phyloP scores from a whole-genome alignment of 75 land plant genomes.

The Cunninghamia lanceolata region DNA sequence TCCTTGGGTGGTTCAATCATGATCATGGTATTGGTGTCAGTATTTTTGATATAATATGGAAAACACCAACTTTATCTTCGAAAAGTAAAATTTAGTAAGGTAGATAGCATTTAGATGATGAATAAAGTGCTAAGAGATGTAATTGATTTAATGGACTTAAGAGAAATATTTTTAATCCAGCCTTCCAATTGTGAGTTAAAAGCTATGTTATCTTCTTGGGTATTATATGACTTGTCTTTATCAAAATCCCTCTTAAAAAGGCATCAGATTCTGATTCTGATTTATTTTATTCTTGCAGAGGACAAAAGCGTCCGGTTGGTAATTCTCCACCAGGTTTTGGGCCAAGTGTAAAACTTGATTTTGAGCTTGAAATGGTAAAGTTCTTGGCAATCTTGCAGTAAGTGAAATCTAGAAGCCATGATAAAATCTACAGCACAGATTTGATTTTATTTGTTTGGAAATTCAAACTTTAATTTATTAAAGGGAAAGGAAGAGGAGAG shows the following conservation, averaged over 20 bases:
- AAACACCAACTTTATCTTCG: neutral
- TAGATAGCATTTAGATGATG: neutral
- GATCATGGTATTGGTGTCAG: neutral
- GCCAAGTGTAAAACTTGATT: constrained; percentile 79
- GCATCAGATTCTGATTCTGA: no score
- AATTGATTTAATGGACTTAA: neutral
- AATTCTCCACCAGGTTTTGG: constrained; percentile 77
- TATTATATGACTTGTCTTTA: neutral
- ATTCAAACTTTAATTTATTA: neutral
- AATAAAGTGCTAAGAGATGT: neutral
- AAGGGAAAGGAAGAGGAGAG: neutral
- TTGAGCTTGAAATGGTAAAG: constrained; percentile 97
- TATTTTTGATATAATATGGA: neutral
- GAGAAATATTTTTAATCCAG: neutral
- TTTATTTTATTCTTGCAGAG: constrained; percentile 40
- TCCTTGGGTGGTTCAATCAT: no score
- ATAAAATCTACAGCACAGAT: neutral
- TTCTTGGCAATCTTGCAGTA: constrained; percentile 3
- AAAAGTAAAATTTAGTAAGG: neutral
- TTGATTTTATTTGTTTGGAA: neutral
- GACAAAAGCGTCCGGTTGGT: constrained; percentile 69
- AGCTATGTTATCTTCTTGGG: neutral
- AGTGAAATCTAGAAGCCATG: neutral
- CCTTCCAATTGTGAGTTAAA: neutral
- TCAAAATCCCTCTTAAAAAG: neutral